phyloP scores from a whole-genome alignment of 805 yeast genomes.

The Saccharomycodes ludwigii region DNA sequence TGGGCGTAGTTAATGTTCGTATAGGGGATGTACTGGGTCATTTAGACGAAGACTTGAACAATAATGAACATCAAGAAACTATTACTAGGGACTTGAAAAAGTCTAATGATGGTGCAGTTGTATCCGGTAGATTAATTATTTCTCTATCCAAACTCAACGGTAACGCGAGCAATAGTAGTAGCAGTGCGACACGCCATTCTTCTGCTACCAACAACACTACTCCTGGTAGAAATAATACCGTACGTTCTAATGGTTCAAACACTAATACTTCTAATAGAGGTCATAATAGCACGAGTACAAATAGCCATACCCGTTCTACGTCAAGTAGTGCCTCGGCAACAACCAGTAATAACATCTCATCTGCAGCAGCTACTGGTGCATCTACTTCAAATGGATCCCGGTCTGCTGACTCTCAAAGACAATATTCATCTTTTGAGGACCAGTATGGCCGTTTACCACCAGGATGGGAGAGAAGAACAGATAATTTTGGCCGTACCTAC shows the following conservation, averaged over 20 bases:
- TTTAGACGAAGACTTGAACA: conserved; percentile 44
- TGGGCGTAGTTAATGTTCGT: conserved; percentile 89
- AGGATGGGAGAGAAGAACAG: conserved; percentile 99
- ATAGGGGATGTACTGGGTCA: conserved; percentile 59
- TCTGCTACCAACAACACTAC: not conserved
- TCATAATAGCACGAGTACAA: not conserved
- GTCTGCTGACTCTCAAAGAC: conserved; percentile 30
- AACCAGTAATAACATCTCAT: conserved; percentile 6
- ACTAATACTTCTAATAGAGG: too few species aligned
- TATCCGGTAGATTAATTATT: conserved; percentile 83
- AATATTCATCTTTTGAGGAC: conserved; percentile 89
- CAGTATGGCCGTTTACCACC: conserved; percentile 94
- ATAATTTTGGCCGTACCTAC: conserved; percentile 92
- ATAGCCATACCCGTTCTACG: not conserved
- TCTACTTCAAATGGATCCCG: conserved; percentile 9
- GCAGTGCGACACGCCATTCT: not conserved
- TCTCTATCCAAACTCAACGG: conserved; percentile 35
- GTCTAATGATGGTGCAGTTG: conserved; percentile 83
- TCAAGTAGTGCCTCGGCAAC: conserved; percentile 1
- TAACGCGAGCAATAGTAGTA: not conserved
- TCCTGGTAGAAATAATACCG: not conserved
- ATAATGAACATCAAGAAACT: conserved; percentile 50
- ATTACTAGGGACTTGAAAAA: conserved; percentile 85
- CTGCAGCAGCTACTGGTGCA: conserved; percentile 12
- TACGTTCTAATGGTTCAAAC: not conserved